phyloP scores from a whole-genome alignment of 768 basidiomycete genomes.

The Neoboletus brunneissimus region DNA sequence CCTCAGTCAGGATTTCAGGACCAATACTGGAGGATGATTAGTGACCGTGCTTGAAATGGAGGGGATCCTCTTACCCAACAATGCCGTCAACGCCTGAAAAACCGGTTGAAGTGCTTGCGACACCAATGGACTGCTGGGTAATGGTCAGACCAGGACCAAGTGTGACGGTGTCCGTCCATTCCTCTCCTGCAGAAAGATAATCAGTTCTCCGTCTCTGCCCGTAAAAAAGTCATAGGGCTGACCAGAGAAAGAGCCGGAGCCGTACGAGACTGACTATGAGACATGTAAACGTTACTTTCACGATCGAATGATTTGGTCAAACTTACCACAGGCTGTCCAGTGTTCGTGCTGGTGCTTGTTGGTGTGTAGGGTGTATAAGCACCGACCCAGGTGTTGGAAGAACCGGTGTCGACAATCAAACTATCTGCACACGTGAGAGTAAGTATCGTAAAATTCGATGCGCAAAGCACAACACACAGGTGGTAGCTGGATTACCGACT shows the following conservation, averaged over 20 bases:
- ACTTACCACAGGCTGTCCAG: slow-evolving; percentile 47
- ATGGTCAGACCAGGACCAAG: slow-evolving; percentile 51
- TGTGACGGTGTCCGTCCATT: slow-evolving; percentile 53
- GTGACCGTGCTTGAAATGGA: background rate
- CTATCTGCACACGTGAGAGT: slow-evolving; percentile 36
- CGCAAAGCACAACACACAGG: slow-evolving; percentile 36
- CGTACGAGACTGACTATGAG: slow-evolving; percentile 53
- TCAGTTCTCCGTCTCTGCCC: background rate
- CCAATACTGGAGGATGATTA: slow-evolving; percentile 46
- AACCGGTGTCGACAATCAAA: slow-evolving; percentile 57
- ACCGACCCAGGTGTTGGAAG: slow-evolving; percentile 75
- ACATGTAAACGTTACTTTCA: background rate
- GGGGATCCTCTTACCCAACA: slow-evolving; percentile 45
- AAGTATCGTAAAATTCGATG: background rate
- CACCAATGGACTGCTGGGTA: slow-evolving; percentile 60
- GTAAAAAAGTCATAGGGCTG: background rate
- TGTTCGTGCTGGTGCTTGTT: slow-evolving; percentile 51
- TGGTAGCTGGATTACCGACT: slow-evolving; percentile 54
- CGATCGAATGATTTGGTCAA: background rate
- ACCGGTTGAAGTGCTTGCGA: slow-evolving; percentile 44
- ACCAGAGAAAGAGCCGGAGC: slow-evolving; percentile 61
- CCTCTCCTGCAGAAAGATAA: slow-evolving; percentile 33
- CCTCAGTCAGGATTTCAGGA: slow-evolving; percentile 41
- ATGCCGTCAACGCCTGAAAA: slow-evolving; percentile 60
- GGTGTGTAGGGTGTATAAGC: slow-evolving; percentile 42